phyloP scores from a whole-genome alignment of 2,329 filamentous ascomycete genomes.

The Alternaria dauci region DNA sequence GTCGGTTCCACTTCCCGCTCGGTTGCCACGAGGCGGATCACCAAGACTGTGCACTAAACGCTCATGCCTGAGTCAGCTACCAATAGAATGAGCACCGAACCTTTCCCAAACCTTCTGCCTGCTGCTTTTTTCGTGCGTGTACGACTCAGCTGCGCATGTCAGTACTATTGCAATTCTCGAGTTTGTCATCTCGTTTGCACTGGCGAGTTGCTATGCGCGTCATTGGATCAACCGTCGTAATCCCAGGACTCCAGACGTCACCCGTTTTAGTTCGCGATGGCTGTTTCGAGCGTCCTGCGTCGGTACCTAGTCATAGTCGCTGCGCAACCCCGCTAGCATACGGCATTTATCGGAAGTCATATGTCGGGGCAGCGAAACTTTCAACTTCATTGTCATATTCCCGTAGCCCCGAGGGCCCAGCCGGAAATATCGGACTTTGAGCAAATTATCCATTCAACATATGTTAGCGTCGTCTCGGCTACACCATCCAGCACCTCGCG shows the following conservation, averaged over 20 bases:
- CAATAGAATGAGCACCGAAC: not conserved
- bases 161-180: not conserved
- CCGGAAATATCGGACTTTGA: not conserved
- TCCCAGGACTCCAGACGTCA: not conserved
- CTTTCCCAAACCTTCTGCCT: not conserved
- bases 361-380: not conserved
- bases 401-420: not conserved
- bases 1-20: constrained; percentile 4
- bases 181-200: not conserved
- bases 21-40: constrained; percentile 3
- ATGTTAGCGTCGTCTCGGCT: not conserved
- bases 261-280: not conserved
- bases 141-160: not conserved
- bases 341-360: not conserved
- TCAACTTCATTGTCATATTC: not conserved
- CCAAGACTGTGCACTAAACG: not conserved
- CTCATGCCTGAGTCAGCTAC: not conserved
- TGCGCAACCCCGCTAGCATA: not conserved
- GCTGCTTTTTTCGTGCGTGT: not conserved
- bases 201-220: not conserved
- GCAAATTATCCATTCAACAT: not conserved
- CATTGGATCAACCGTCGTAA: no score
- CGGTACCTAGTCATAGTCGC: not conserved
- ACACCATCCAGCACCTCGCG: not conserved
- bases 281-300: not conserved